Base-by-base conservation (phyloP, 176 grass and related monocot genomes). In the Calamus simplicifolius region DNA sequence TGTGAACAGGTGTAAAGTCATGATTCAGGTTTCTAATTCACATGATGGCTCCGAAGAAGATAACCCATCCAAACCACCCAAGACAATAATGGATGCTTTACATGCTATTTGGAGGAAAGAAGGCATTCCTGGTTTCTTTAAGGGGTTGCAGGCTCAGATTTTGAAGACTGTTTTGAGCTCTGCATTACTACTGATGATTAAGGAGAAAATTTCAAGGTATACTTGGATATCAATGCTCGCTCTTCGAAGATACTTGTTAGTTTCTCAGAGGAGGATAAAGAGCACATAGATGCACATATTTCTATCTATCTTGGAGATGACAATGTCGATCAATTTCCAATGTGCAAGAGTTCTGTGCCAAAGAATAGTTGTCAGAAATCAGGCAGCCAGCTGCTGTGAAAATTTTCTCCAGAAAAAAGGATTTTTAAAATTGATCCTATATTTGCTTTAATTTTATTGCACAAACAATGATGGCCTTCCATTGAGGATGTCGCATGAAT, bases 91-190 rank as follows among this genome's bases (percentile, higher is more conserved):
- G n/a, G 79, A 69, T 38, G 81, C 88, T 55, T 78, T 92, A 70
- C 61, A 16, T 77, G 81, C 84, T 25, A 92, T 98, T 66, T 92
- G 93, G 93, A 85, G 48, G 27, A 88, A 85, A 50, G 93, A 98
- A 81, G 93, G 93, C 51, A 68, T 98, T 58, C 69, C 88, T 26
- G 93, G 93, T 10, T 89, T 98, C 75, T 98, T 89, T 79, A 92
- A 92, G 75, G 93, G 93, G 25, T 55, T 98, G 63, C 51, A 98
- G 15, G 93, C 84, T 54, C 93, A 98, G 76, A 98, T 98, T 56
- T 51, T 98, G 5, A 98, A 98, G 81, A 92, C 93, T 49, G 93
- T 98, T 55, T 50, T 98, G 68, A 98, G 93, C 56, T 98, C 93
- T 13, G 93, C 93, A 52, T 80, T 98, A 52, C 75, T 98, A 53